phyloP scores from a whole-genome alignment of 805 yeast species.

The Geotrichum ghanense region DNA sequence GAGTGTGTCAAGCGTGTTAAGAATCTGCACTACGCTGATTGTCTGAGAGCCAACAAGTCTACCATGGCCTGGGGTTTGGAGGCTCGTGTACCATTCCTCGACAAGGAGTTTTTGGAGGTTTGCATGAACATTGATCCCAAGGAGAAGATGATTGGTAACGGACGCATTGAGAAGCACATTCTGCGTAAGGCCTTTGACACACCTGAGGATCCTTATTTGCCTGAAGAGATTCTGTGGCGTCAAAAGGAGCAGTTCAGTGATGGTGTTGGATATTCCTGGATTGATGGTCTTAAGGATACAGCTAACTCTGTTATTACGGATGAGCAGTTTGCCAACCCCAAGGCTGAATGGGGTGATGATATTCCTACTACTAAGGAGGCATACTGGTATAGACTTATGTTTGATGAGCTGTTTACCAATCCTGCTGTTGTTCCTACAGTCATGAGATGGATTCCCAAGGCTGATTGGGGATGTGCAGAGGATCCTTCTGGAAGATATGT shows the following conservation, averaged over 20 bases:
- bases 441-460: conserved; percentile 99
- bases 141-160: conserved; percentile 77
- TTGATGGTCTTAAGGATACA: conserved; percentile 91
- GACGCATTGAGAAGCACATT: conserved; percentile 86
- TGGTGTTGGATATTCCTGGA: conserved; percentile 99
- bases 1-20: conserved; percentile 95
- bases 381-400: conserved; percentile 95
- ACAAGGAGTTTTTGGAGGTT: conserved; percentile 79
- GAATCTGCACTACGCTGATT: conserved; percentile 94
- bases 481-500: conserved; percentile 99
- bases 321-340: conserved; percentile 82
- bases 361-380: conserved; percentile 97
- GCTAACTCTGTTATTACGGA: conserved; percentile 82
- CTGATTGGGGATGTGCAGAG: conserved; percentile 99
- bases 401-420: conserved; percentile 85
- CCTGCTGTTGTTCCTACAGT: conserved; percentile 92
- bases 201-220: conserved; percentile 82
- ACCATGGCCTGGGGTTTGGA: conserved; percentile 99
- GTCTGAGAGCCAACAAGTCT: conserved; percentile 97
- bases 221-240: conserved; percentile 96
- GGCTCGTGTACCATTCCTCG: conserved; percentile 99
- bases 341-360: conserved; percentile 93
- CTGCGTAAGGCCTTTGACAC: conserved; percentile 97
- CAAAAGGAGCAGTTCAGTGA: conserved; percentile 99
- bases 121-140: conserved; percentile 92